These are phyloP conservation scores for Phytophthora ohioensis DNA, from an alignment of 352 stramenopile genomes.

Conservation along the genomic window DNA sequence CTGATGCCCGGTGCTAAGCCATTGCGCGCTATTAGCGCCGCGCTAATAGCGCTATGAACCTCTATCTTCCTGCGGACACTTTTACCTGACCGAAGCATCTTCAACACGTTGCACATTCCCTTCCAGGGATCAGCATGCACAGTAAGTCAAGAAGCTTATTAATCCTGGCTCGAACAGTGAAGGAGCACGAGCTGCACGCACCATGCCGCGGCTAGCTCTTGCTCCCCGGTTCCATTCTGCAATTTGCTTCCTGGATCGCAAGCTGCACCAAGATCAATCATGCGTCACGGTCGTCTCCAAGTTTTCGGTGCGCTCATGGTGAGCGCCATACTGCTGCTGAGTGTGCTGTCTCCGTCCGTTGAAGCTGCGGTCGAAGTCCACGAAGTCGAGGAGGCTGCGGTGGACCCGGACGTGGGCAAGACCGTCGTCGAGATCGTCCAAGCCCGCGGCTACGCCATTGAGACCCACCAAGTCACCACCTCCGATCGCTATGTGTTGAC, in stretches of 20 bases:
- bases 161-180: conserved; percentile 1
- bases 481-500: conserved; percentile 20
- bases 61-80: conserved; percentile 1
- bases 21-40: background rate
- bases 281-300: background rate
- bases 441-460: conserved; percentile 50
- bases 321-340: conserved; percentile 7
- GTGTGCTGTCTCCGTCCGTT: background rate
- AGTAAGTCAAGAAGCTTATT: background rate
- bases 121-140: conserved; percentile 2
- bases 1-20: background rate
- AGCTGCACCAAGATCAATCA: conserved; percentile 4
- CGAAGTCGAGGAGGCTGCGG: conserved; percentile 12
- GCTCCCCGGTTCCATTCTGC: conserved; percentile 4
- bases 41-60: background rate
- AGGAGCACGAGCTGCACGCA: background rate
- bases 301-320: background rate
- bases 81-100: conserved; percentile 10
- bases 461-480: conserved; percentile 22
- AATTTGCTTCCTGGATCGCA: conserved; percentile 1
- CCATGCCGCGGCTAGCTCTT: background rate
- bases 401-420: conserved; percentile 21
- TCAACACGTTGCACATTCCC: conserved; percentile 12
- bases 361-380: conserved; percentile 8
- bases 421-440: conserved; percentile 40